These are phyloP conservation scores for Phlegmacium glaucopus DNA, from an alignment of 768 basidiomycete genomes.

Conservation along the genomic window DNA sequence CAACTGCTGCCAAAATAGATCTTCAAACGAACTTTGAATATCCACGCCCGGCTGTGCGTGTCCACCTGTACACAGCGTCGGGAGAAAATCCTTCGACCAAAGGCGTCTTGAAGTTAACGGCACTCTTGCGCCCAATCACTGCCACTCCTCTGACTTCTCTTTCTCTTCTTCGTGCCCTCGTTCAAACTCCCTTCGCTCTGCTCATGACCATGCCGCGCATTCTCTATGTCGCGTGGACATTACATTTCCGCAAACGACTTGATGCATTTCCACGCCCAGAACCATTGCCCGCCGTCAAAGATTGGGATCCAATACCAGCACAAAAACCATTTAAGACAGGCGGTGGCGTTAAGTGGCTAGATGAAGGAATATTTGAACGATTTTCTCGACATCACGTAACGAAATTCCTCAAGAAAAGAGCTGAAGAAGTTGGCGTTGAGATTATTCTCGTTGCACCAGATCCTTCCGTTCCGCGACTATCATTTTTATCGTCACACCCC, in stretches of 20 bases:
- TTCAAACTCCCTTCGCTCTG: slow-evolving; percentile 47
- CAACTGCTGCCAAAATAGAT: slow-evolving; percentile 13
- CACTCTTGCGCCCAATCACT: slow-evolving; percentile 37
- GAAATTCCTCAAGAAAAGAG: slow-evolving; percentile 32
- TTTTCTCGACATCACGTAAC: slow-evolving; percentile 30
- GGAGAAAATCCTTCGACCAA: slow-evolving; percentile 9
- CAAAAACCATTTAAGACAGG: slow-evolving; percentile 1
- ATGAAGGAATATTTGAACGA: slow-evolving; percentile 27
- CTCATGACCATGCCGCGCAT: slow-evolving; percentile 59
- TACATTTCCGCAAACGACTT: slow-evolving; percentile 59
- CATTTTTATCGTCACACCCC: slow-evolving; percentile 9
- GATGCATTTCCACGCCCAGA: slow-evolving; percentile 60
- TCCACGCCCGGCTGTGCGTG: slow-evolving; percentile 37
- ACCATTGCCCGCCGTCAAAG: slow-evolving; percentile 37
- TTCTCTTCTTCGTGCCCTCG: slow-evolving; percentile 36
- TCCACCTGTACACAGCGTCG: slow-evolving; percentile 34
- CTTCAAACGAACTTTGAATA: slow-evolving; percentile 4
- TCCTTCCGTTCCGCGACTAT: slow-evolving; percentile 23
- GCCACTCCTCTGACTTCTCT: slow-evolving; percentile 37
- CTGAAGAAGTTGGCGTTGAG: slow-evolving; percentile 27
- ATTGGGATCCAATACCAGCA: slow-evolving; percentile 20
- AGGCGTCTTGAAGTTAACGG: slow-evolving; percentile 50
- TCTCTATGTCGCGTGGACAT: slow-evolving; percentile 51
- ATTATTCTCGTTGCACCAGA: slow-evolving; percentile 40
- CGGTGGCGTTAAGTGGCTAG: slow-evolving; percentile 35